Conservation (phyloP, 768 basidiomycete species). For the Hortiboletus flavorubellus region DNA sequence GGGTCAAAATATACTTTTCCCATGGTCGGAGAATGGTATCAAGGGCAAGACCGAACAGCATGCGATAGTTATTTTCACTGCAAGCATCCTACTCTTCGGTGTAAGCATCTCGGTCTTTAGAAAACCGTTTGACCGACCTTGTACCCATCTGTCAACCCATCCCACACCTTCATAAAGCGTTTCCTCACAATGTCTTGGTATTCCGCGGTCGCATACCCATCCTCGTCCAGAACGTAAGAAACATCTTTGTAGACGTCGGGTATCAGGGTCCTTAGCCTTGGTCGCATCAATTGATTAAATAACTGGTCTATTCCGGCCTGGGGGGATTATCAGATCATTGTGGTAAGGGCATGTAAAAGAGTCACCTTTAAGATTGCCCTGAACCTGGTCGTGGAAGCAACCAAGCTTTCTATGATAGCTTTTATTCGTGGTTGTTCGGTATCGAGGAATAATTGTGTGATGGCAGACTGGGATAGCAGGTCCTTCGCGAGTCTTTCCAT, state of each 20-base stretch:
- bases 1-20: constrained; percentile 81
- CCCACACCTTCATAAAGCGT: constrained; percentile 89
- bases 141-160: constrained; percentile 79
- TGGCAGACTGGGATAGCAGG: constrained; percentile 46
- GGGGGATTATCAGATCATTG: constrained; percentile 2
- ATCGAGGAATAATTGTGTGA: constrained; percentile 67
- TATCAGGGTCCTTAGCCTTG: constrained; percentile 78
- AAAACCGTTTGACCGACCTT: constrained; percentile 47
- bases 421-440: constrained; percentile 51
- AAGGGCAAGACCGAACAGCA: constrained; percentile 81
- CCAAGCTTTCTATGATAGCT: constrained; percentile 46
- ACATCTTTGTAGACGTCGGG: constrained; percentile 89
- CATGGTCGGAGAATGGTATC: constrained; percentile 91
- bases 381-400: constrained; percentile 59
- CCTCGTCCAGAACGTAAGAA: constrained; percentile 86
- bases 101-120: not conserved
- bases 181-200: constrained; percentile 85
- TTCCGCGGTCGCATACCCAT: constrained; percentile 77
- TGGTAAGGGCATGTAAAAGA: not conserved
- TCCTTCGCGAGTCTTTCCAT: constrained; percentile 79
- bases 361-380: constrained; percentile 70
- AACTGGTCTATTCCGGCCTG: constrained; percentile 88
- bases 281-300: constrained; percentile 92
- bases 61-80: constrained; percentile 83
- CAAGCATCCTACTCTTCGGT: constrained; percentile 61